Percentiles rank a stretch among this genome's conserved stretches.
Conservation (phyloP, 805 yeast species). For the Lipomyces starkeyi region DNA sequence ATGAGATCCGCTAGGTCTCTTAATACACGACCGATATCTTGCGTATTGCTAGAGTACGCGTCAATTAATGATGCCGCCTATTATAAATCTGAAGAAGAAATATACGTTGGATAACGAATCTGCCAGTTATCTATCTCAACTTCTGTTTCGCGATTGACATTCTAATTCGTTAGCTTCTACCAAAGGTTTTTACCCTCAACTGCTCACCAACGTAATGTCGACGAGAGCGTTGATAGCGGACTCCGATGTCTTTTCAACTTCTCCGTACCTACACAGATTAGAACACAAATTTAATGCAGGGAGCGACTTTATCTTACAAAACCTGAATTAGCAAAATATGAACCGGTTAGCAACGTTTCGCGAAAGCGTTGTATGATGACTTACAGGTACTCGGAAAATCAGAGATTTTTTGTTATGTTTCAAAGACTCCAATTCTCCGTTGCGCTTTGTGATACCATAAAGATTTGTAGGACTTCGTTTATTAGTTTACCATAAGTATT, state of each 20-base stretch:
- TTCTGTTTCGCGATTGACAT: slow-evolving; percentile 12
- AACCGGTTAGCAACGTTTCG: not conserved
- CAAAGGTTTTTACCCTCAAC: not conserved
- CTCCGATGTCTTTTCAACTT: slow-evolving; percentile 17
- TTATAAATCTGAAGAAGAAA: not conserved
- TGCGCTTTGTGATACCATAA: slow-evolving; percentile 28
- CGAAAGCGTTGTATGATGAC: not conserved
- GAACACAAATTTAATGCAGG: not conserved
- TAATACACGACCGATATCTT: slow-evolving; percentile 20
- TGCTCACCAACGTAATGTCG: slow-evolving; percentile 25
- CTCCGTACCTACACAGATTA: slow-evolving; percentile 19
- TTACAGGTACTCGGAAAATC: slow-evolving; percentile 32
- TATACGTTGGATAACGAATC: slow-evolving; percentile 34
- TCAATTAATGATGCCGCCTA: not conserved
- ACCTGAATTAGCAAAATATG: slow-evolving; percentile 10
- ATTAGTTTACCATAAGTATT: not conserved
- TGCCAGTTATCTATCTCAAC: slow-evolving; percentile 34
- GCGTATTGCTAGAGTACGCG: slow-evolving; percentile 13
- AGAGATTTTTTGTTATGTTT: slow-evolving; percentile 10
- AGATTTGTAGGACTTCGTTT: slow-evolving; percentile 30
- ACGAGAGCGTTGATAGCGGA: slow-evolving; percentile 30
- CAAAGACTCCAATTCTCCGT: slow-evolving; percentile 26
- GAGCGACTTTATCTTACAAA: slow-evolving; percentile 7
- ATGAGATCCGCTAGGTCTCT: slow-evolving; percentile 20
- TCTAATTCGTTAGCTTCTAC: slow-evolving; percentile 6